Base-by-base conservation (phyloP, 176 grass and related monocot species). In the Zoysia japonica region DNA sequence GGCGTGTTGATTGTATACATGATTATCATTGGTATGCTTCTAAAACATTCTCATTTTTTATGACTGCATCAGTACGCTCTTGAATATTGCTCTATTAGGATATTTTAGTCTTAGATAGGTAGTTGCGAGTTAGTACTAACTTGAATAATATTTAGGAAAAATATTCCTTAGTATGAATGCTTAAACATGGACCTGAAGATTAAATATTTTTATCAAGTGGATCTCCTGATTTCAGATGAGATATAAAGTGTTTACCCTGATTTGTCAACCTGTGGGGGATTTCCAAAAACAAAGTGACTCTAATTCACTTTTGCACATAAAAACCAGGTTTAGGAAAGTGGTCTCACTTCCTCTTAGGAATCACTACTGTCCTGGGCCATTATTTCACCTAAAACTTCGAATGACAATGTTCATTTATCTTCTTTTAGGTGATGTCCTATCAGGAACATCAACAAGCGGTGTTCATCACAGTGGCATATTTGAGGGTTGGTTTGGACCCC, bases 401-500 rank as follows among this genome's bases (percentile, higher is more conserved):
- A 19, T 74, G 40, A 59, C 42, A 61, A 17, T 66, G 15, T 56
- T 7, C 0, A 6, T 81, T 35, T 10, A 35, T 75, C 42, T 70
- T 55, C 61, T 41, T 54, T 46, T 47, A 97, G 94, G 91, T 80
- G 95, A 97, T 81, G 95, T 97, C 71, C 78, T 97, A 15, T 97
- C 94, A 7, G 94, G 94, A 83, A 97, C 91, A 88, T 94, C 94
- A 17, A 83, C 91, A 55, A 87, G 52, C n/a, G 91, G 91, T 45
- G 70, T 86, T 61, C 91, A 92, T 78, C 91, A 97, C 79, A 82
- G 42, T 57, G 91, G 95, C 35, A 79, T 97, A 36, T 87, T 94
- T 53, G 95, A 97, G 89, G 85, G 89, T n/a, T 97, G 95, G 91
- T 97, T 97, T 87, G 91, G 89, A 51, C 77, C 78, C 76, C 87